Evolutionary conservation across 192 early-diverging fungal genomes (phyloP), one percentile per base, ranked within the genome.

Genomic region (Coemansia sp.): DNA sequence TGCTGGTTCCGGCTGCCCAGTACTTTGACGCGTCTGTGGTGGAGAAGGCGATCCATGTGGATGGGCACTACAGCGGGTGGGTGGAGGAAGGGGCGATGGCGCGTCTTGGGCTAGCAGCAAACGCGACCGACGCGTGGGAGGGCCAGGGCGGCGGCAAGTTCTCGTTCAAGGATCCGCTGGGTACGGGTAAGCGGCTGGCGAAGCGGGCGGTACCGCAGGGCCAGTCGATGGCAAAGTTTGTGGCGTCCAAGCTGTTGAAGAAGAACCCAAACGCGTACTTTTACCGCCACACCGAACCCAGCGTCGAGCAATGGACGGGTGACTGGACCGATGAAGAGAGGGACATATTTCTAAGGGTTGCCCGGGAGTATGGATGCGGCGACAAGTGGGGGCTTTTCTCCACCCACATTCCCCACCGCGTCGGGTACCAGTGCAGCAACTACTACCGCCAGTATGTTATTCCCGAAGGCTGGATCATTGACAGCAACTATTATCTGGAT

Each of bases 201-300:
- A 72, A 67, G 50, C 38, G 41, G 13, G 17, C 52, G 21, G 44
- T 61, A 1, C 63, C 64, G 1, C 35, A 40, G 4, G 67, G 67
- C n/a, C 66, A 67, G 42, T 76, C 74, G 22, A 38, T 59, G 17
- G 74, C 74, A 14, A 64, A 56, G 27, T 76, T 38, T 21, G 64
- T 81, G 7, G 75, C 86, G 6, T 81, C 80, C 16, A 78, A 79
- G 55, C 48, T 85, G 57, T 76, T 84, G 43, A 80, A 80, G 47
- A 86, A 88, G 60, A 86, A 86, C 39, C 86, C 83, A 5, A 88
- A 86, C 48, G 78, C 80, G 12, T 88, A 82, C 35, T 88, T 88
- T 48, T 88, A 88, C 61, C 59, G 85, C 8, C 83, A 88, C 48
- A 84, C 81, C 12, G 85, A 85, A 43, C 86, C 86, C 12, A 82